Base-by-base conservation (phyloP, 2,329 filamentous ascomycete species). In the Nannizziopsis barbatae region DNA sequence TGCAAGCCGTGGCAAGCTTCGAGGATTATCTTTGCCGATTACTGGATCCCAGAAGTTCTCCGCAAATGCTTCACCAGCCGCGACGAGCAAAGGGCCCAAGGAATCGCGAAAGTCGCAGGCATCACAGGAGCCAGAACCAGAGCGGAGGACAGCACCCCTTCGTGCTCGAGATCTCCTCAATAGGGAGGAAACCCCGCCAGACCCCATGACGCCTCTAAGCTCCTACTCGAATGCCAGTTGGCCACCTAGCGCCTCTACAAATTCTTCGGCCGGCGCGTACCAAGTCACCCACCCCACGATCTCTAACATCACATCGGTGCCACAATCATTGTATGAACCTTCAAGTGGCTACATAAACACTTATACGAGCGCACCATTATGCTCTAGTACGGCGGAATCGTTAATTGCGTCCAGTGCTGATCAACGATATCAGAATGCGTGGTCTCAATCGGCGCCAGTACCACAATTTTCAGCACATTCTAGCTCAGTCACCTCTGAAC, bases 1-100 rank as follows among this genome's bases (percentile, higher is more conserved):
- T 51, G 90, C 90, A 49, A 95, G 89, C 68, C 82, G 90, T 60
- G 90, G 90, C 62, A 96, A 96, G 73, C 80, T 96, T 54, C 80
- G 90, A 53, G 90, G 90, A 35, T 74, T 95, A 57, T 89, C 89
- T 49, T 72, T 94, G 50, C 80, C 80, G 8, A 69, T 83, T 45
- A 72, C 73, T 35, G 74, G 72, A 46, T 66, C 67, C 12, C 62
- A 67, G 41, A 58, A 62, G 37, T 65, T 68, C 46, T 61, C 61
- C 15, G 56, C 59, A 38, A 55, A 59, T 27, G 59, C 32, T 55
- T 53, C 22, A 53, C 56, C 58, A 55, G 17, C 42, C 7, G 15
- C n/a, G 18, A 5, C 38, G 8, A 37, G 39, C 6, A 42, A 22
- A 15, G 33, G 14, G 11, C 9, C 49, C 44, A 8, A 38, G 39